Evolutionary conservation across 352 stramenopile genomes (phyloP).

Genomic region (Saprolegnia parasitica): DNA sequence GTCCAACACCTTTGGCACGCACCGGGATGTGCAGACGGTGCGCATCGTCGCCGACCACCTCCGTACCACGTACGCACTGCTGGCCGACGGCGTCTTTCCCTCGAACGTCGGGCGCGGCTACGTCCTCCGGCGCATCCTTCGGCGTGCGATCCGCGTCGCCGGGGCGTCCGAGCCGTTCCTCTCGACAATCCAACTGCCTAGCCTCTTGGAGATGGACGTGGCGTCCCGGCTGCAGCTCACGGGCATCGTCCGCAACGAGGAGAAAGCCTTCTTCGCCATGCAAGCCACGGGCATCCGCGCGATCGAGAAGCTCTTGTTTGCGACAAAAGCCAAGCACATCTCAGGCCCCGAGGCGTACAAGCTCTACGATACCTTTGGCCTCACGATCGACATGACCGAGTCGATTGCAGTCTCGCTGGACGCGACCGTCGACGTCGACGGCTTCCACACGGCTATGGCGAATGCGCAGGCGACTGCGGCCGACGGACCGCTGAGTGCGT

Average conservation of each 20-base stretch:
- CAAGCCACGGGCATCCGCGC: conserved; percentile 46
- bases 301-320: conserved; percentile 56
- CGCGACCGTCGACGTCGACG: conserved; percentile 46
- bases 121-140: conserved; percentile 92
- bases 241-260: conserved; percentile 63
- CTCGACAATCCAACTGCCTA: conserved; percentile 44
- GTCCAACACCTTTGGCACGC: conserved; percentile 40
- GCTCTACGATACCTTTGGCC: conserved; percentile 70
- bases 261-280: conserved; percentile 71
- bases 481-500: background rate
- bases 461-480: conserved; percentile 47
- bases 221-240: conserved; percentile 52
- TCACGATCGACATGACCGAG: conserved; percentile 75
- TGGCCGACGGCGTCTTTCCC: conserved; percentile 92
- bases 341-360: conserved; percentile 55
- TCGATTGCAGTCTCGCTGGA: conserved; percentile 56
- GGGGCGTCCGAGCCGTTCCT: conserved; percentile 51
- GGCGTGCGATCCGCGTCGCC: conserved; percentile 73
- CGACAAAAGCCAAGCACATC: conserved; percentile 32
- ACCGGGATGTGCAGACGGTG: conserved; percentile 53
- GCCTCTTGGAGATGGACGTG: conserved; percentile 35
- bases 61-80: conserved; percentile 90
- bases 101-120: conserved; percentile 95
- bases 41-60: conserved; percentile 95
- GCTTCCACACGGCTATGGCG: conserved; percentile 48